Evolutionary conservation across 305 asterid species (phyloP), one percentile per base, ranked within the genome.

Genomic region (Fraxinus sp.): DNA sequence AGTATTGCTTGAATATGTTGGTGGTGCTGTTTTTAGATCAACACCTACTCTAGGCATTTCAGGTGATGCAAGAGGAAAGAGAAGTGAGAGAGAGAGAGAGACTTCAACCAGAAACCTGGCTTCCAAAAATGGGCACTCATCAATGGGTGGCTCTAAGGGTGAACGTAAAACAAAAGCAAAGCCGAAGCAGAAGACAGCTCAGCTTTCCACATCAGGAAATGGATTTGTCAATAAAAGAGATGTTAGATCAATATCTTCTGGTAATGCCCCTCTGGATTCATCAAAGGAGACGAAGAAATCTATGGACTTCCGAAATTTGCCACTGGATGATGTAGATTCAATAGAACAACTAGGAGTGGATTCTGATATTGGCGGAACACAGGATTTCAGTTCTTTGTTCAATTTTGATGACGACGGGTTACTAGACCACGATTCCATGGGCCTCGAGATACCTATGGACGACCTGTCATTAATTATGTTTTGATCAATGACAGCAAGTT

Each of bases 371-470:
- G 97, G 91, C 33, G 96, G 85, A 3, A 92, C 94, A 0, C 97
- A 92, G 86, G 98, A 96, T 88, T 81, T 96, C 59, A 96, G 85
- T 86, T 75, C 98, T 28, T 96, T 95, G 98, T 92, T 96, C 89
- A 92, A 89, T 90, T 96, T 94, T 73, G 99, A 95, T 1, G 95
- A 89, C 49, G 98, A 95, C 43, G 91, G 91, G 30, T 33, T 89
- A 62, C 92, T 82, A 82, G 98, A 92, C 43, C 90, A 90, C 36
- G 95, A 93, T 78, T 78, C 88, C 32, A 81, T 87, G 43, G 99
- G 98, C 59, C 98, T 96, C 7, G 91, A 86, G 81, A 93, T 95
- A 79, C 99, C 99, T 1, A 93, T 90, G 96, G 99, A 97, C 32
- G 97, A 97, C 87, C 94, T 97, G 77, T 81, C 97, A 0, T 83